Base-by-base conservation (phyloP, 148 eudicot genomes). In the Camellia lanceoleosa region DNA sequence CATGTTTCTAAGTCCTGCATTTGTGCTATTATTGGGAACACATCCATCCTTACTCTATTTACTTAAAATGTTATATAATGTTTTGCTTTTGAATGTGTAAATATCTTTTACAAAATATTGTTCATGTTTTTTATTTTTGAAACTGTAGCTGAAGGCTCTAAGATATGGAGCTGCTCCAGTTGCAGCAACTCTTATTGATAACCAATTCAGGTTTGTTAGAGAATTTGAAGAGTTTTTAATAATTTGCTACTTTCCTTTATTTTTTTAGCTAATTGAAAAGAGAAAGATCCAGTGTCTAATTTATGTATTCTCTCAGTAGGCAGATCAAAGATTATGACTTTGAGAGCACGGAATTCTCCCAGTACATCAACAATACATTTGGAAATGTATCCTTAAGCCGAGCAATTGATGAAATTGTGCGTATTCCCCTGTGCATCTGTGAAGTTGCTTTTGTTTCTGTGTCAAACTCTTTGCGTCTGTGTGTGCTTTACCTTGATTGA, bases 161-260 rank as follows among this genome's bases (percentile, higher is more conserved):
- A 83, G 79, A 82, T 91, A 91, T 79, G 92, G 94, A 80, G 84
- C 94, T 80, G 84, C 86, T 73, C 94, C 90, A 11, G 74, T 91
- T 47, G 75, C 86, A 62, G 61, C 78, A 51, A 70, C 82, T 66
- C 77, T 75, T 68, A 38, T 70, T 60, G 87, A 87, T 68, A 78
- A 79, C 59, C 80, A 87, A 73, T 84, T 83, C 80, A 84, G 92
- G 94, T 89, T 68, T 80, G 61, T 73, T 30, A 5, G 2, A 80
- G 19, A 72, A 6, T 19, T 8, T 49, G 5, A 59, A 44, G 20
- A 10, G 20, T 23, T 59, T 77, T 15, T 5, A 51, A 13, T 42
- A 58, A 52, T 41, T 54, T 18, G 15, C 16, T 30, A 30, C 38
- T 78, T 23, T n/a, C 49, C 44, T 49, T 43, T 66, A 23, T 49